Conservation (phyloP, 257 asterid species). For the Solanum paucissectum region DNA sequence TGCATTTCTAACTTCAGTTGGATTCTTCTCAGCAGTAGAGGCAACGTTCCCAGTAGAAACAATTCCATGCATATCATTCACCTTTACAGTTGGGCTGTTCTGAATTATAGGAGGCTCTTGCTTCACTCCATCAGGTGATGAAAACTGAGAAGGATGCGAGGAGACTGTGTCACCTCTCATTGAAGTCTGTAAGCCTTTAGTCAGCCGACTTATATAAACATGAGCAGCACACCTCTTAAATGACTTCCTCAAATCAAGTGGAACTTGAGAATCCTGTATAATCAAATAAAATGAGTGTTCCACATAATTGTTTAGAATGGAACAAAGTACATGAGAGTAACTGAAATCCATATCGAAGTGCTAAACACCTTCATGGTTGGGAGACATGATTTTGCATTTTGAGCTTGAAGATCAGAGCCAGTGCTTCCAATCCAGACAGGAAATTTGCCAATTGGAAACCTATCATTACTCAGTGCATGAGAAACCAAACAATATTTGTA, state of each 20-base stretch:
- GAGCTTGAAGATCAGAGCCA: constrained; percentile 18
- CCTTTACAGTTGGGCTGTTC: constrained; percentile 2
- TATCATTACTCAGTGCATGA: constrained; percentile 11
- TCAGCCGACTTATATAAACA: constrained; percentile 47
- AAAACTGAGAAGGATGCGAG: constrained; percentile 19
- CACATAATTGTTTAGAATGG: neutral
- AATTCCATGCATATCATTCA: constrained; percentile 7
- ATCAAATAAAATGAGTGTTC: neutral
- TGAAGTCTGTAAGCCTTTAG: constrained; percentile 35
- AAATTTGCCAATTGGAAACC: constrained; percentile 20
- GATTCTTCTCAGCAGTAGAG: constrained; percentile 19
- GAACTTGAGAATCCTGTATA: constrained; percentile 24
- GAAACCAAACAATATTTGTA: neutral
- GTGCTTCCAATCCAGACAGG: constrained; percentile 29
- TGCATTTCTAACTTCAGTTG: constrained; percentile 36
- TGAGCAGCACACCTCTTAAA: constrained; percentile 63
- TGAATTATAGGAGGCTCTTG: constrained; percentile 10
- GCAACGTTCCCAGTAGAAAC: constrained; percentile 3
- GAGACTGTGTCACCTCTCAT: constrained; percentile 14
- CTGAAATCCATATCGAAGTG: neutral
- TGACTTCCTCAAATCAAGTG: constrained; percentile 22
- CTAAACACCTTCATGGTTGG: constrained; percentile 32
- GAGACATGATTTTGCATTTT: neutral
- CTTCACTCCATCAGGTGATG: constrained; percentile 14
- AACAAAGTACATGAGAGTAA: neutral